Percentiles rank a stretch among this genome's conserved stretches.
These are phyloP conservation scores for Paramyrothecium sp. DNA, from an alignment of 2,329 filamentous ascomycete species.

Conservation along the genomic window DNA sequence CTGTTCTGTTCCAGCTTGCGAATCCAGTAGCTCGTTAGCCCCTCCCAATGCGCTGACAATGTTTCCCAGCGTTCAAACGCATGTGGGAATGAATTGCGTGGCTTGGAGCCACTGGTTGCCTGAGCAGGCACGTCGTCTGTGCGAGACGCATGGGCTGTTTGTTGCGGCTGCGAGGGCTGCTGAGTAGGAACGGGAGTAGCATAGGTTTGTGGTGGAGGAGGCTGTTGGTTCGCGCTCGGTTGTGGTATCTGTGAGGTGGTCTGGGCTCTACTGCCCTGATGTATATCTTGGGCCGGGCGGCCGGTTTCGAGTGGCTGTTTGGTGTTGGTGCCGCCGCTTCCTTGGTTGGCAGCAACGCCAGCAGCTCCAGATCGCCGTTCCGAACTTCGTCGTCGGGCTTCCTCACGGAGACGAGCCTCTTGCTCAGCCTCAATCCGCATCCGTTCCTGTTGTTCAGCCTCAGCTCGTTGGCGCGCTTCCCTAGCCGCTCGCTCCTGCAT, in stretches of 20 bases:
- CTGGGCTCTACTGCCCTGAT: background rate
- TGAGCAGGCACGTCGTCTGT: conserved; percentile 14
- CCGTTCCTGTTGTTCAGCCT: conserved; percentile 59
- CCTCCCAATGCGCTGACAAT: conserved; percentile 96
- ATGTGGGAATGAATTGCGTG: conserved; percentile 81
- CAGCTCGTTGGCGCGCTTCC: conserved; percentile 68
- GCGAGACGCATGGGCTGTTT: conserved; percentile 12
- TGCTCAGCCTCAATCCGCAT: conserved; percentile 45
- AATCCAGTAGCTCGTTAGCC: conserved; percentile 96
- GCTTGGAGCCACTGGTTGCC: conserved; percentile 26
- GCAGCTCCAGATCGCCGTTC: conserved; percentile 56
- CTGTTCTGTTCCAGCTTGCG: conserved; percentile 87
- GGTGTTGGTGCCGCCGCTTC: conserved; percentile 13
- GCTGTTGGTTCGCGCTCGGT: conserved; percentile 14
- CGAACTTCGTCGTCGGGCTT: conserved; percentile 54
- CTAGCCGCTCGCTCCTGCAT: conserved; percentile 83
- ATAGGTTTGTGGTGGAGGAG: conserved; percentile 16
- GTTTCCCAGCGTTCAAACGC: conserved; percentile 98
- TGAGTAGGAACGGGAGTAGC: conserved; percentile 13
- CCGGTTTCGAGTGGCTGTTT: background rate
- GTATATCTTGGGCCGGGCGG: background rate
- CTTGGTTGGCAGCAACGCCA: conserved; percentile 40
- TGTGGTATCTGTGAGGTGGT: conserved; percentile 4
- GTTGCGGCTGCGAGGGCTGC: conserved; percentile 15
- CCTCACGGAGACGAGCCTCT: conserved; percentile 53